These are phyloP conservation scores for Ambrosiella beaveri DNA, from an alignment of 2,329 filamentous ascomycete species.

Conservation along the genomic window DNA sequence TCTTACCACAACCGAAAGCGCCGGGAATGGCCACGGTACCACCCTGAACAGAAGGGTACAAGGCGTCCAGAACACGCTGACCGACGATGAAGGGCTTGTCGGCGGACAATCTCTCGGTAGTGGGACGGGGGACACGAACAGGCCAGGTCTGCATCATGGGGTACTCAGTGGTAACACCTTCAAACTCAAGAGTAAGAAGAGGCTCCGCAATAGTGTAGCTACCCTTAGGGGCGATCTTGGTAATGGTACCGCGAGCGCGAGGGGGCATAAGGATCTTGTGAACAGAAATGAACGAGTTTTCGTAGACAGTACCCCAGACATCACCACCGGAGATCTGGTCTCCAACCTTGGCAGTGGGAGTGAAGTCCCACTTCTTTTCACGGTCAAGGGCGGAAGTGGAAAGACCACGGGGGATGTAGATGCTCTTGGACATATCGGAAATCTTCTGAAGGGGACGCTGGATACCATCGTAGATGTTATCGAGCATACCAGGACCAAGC, in stretches of 20 bases:
- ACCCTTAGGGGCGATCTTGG: slow-evolving; percentile 73
- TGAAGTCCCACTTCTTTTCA: slow-evolving; percentile 92
- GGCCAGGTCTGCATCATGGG: slow-evolving; percentile 99
- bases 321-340: slow-evolving; percentile 95
- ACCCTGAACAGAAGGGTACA: slow-evolving; percentile 92
- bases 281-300: slow-evolving; percentile 86
- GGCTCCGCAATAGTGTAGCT: slow-evolving; percentile 89
- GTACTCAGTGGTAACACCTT: slow-evolving; percentile 84
- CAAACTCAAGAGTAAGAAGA: slow-evolving; percentile 89
- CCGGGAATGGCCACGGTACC: slow-evolving; percentile 96
- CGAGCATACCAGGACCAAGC: slow-evolving; percentile 88
- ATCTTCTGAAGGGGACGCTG: slow-evolving; percentile 86
- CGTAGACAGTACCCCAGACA: slow-evolving; percentile 84
- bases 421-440: slow-evolving; percentile 58
- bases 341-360: slow-evolving; percentile 76
- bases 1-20: slow-evolving; percentile 98
- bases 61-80: slow-evolving; percentile 85
- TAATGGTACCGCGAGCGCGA: slow-evolving; percentile 79
- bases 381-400: slow-evolving; percentile 74
- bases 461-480: slow-evolving; percentile 99
- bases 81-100: slow-evolving; percentile 88
- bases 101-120: slow-evolving; percentile 79
- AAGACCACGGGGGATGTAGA: slow-evolving; percentile 96
- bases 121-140: slow-evolving; percentile 84
- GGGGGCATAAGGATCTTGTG: slow-evolving; percentile 90